Evolutionary conservation across 352 stramenopile species (phyloP).

Genomic region (Globisporangium viniferum): DNA sequence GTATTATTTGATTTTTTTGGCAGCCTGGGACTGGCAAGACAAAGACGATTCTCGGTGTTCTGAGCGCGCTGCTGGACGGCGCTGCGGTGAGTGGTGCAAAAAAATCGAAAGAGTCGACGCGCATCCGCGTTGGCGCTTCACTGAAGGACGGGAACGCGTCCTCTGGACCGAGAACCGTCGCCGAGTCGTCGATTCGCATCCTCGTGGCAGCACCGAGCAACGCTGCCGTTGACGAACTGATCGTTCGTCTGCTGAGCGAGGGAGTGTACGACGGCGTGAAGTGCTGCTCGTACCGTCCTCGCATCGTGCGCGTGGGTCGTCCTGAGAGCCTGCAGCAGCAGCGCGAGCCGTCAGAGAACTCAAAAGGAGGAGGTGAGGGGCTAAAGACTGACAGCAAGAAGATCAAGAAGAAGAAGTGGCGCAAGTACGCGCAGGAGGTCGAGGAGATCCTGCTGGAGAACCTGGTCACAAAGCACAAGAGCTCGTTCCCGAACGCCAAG

Average conservation of each 20-base stretch:
- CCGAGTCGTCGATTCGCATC: constrained; percentile 60
- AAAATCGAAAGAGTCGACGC: constrained; percentile 50
- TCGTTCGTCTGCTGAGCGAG: constrained; percentile 64
- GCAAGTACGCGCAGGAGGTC: constrained; percentile 69
- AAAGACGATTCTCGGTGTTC: constrained; percentile 74
- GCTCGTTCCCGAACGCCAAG: constrained; percentile 49
- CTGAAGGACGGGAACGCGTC: constrained; percentile 30
- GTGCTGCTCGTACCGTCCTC: constrained; percentile 47
- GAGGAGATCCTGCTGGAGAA: constrained; percentile 71
- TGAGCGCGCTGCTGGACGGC: constrained; percentile 72
- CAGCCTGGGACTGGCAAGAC: constrained; percentile 83
- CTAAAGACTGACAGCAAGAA: constrained; percentile 32
- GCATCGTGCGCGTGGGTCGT: constrained; percentile 69
- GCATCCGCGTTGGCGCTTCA: constrained; percentile 72
- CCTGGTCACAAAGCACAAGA: constrained; percentile 60
- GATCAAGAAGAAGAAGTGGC: constrained; percentile 63
- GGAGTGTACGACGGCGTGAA: constrained; percentile 53
- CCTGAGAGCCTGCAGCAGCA: constrained; percentile 49
- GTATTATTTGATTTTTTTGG: background rate
- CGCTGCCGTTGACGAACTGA: constrained; percentile 74
- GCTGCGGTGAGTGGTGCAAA: constrained; percentile 43
- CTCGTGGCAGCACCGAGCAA: constrained; percentile 80
- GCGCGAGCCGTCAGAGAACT: constrained; percentile 19
- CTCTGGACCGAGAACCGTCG: constrained; percentile 42
- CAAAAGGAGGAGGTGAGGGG: constrained; percentile 17